phyloP scores from a whole-genome alignment of 805 yeast genomes.

The Metschnikowia similis region DNA sequence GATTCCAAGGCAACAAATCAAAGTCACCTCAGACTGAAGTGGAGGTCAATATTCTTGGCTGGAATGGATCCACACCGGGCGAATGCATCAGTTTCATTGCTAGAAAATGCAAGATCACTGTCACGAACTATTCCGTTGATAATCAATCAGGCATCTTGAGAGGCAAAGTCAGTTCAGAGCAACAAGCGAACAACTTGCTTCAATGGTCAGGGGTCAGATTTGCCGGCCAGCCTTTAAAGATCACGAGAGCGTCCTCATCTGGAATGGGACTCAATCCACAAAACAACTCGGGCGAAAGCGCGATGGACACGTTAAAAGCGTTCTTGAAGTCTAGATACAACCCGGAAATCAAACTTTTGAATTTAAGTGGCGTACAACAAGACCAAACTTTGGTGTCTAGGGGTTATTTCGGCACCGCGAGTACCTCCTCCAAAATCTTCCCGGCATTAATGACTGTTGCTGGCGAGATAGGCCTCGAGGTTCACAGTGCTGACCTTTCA shows the following conservation, averaged over 20 bases:
- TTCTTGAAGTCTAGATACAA: slow-evolving; percentile 69
- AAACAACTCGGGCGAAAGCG: slow-evolving; percentile 23
- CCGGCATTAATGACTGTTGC: slow-evolving; percentile 87
- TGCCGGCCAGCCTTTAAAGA: slow-evolving; percentile 65
- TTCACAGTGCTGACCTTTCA: slow-evolving; percentile 69
- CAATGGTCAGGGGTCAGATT: slow-evolving; percentile 75
- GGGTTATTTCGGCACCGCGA: slow-evolving; percentile 61
- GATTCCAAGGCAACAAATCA: slow-evolving; percentile 8
- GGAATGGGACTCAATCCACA: slow-evolving; percentile 13
- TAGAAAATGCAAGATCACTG: slow-evolving; percentile 56
- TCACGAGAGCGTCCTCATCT: slow-evolving; percentile 33
- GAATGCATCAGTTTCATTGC: slow-evolving; percentile 68
- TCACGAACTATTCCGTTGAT: slow-evolving; percentile 51
- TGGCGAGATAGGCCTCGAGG: slow-evolving; percentile 45
- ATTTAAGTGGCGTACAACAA: slow-evolving; percentile 58
- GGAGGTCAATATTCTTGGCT: slow-evolving; percentile 39
- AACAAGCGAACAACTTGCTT: slow-evolving; percentile 55
- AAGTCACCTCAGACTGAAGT: slow-evolving; percentile 7
- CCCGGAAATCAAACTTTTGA: slow-evolving; percentile 58
- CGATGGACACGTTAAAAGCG: slow-evolving; percentile 58
- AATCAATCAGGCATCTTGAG: slow-evolving; percentile 46
- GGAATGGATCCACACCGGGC: slow-evolving; percentile 74
- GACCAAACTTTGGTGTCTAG: slow-evolving; percentile 57
- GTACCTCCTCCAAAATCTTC: slow-evolving; percentile 76
- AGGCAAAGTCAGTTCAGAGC: slow-evolving; percentile 52